Evolutionary conservation across 768 basidiomycete genomes (phyloP).

Genomic region (Inosperma sp.): DNA sequence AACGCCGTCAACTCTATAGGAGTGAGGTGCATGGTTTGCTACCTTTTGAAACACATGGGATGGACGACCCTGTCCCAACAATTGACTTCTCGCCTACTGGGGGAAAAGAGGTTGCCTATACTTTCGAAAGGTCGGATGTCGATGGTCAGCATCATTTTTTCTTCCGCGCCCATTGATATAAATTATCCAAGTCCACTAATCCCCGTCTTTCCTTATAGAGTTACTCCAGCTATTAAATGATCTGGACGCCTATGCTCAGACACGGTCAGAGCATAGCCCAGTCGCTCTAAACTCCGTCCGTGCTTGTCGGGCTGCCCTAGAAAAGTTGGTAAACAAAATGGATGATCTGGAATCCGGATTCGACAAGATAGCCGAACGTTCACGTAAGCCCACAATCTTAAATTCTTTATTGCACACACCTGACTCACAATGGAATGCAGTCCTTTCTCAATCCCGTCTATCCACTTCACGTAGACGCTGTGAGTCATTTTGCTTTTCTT

Average conservation of each 20-base stretch:
- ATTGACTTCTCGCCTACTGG: conserved; percentile 78
- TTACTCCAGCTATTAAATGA: conserved; percentile 61
- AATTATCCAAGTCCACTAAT: conserved; percentile 14
- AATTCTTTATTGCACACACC: too few species aligned
- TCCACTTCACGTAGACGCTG: conserved; percentile 66
- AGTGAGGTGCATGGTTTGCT: conserved; percentile 80
- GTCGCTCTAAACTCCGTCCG: conserved; percentile 51
- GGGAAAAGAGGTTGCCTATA: conserved; percentile 56
- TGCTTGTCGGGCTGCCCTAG: conserved; percentile 57
- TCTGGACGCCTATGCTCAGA: conserved; percentile 52
- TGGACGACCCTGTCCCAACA: conserved; percentile 75
- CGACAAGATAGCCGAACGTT: conserved; percentile 81
- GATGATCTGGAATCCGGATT: conserved; percentile 76
- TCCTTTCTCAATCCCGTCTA: conserved; percentile 71
- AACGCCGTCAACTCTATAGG: conserved; percentile 80
- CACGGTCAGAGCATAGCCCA: conserved; percentile 39
- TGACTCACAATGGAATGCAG: conserved; percentile 39
- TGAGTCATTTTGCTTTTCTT: conserved; percentile 35
- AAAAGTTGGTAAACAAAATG: conserved; percentile 71
- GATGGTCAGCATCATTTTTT: conserved; percentile 47
- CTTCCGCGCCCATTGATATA: conserved; percentile 5
- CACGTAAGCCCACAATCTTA: too few species aligned
- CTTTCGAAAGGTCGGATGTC: conserved; percentile 68
- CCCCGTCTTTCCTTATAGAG: conserved; percentile 32
- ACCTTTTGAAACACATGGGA: conserved; percentile 77